A percentile compares a stretch with the other conserved stretches of the same genome.
phyloP scores from a whole-genome alignment of 2,329 filamentous ascomycete genomes.

The Cordyceps militaris region DNA sequence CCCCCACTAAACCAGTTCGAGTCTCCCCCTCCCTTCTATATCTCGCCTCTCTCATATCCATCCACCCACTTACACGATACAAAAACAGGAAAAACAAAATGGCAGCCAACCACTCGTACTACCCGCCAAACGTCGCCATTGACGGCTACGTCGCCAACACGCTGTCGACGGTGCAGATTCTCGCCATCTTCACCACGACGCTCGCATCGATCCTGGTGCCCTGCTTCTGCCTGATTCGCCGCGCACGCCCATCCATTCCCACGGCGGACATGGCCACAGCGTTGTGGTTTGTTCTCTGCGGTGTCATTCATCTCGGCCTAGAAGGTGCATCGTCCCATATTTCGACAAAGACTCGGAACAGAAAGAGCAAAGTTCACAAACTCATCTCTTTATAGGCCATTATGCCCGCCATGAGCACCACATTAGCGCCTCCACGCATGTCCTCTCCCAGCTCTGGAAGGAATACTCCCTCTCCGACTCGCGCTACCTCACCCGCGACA shows the following conservation, averaged over 20 bases:
- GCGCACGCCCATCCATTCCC: conserved; percentile 44
- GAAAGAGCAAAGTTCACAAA: background rate
- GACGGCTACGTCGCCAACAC: conserved; percentile 60
- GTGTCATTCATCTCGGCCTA: conserved; percentile 29
- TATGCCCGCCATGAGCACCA: conserved; percentile 31
- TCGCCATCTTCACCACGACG: conserved; percentile 51
- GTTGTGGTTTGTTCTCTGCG: conserved; percentile 67
- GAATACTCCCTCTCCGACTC: conserved; percentile 43
- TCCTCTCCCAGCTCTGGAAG: conserved; percentile 42
- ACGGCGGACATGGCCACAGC: conserved; percentile 49
- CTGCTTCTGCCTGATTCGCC: conserved; percentile 47
- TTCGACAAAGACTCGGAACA: background rate
- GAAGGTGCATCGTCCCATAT: conserved; percentile 19
- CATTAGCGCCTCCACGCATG: conserved; percentile 26
- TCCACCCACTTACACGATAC: background rate
- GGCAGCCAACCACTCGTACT: conserved; percentile 55
- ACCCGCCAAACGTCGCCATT: conserved; percentile 57
- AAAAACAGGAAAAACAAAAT: background rate
- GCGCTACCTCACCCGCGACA: conserved; percentile 38
- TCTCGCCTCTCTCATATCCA: background rate
- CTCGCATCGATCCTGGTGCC: conserved; percentile 50
- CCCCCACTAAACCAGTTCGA: background rate
- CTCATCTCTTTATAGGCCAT: conserved; percentile 28
- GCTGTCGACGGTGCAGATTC: conserved; percentile 49
- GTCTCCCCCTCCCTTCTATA: background rate